Conservation (phyloP, 306 rosid species). For the Gynostemma pentaphyllum region DNA sequence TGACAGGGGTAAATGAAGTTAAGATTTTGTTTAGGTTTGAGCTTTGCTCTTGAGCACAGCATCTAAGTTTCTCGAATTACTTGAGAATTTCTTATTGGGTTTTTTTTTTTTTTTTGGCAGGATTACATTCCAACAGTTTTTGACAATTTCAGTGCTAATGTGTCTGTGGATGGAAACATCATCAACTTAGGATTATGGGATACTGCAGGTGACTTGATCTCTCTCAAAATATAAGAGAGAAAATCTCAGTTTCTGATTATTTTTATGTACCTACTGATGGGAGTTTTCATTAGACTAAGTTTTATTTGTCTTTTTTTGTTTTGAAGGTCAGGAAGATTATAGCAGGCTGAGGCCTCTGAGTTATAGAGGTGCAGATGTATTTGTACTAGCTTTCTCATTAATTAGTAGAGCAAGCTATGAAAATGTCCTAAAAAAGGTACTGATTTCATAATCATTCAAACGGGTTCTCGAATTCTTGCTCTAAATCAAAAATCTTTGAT, state of each 20-base stretch:
- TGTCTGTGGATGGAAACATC: conserved; percentile 90
- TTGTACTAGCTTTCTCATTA: conserved; percentile 84
- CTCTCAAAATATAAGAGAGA: background rate
- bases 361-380: conserved; percentile 93
- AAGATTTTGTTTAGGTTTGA: no score
- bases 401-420: conserved; percentile 96
- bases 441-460: background rate
- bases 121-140: conserved; percentile 92
- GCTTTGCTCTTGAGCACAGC: no score
- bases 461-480: no score
- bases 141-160: conserved; percentile 98
- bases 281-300: background rate
- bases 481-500: no score
- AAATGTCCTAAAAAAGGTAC: conserved; percentile 93
- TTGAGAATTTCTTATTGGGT: background rate
- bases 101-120: conserved; percentile 31
- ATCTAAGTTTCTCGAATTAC: no score
- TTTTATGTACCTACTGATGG: no score
- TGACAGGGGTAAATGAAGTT: no score
- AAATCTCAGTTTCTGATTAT: background rate
- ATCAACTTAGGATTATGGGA: conserved; percentile 97
- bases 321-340: conserved; percentile 91
- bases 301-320: conserved; percentile 9
- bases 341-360: conserved; percentile 99
- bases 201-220: conserved; percentile 61